Evolutionary conservation across 2,329 filamentous ascomycete genomes (phyloP).

Genomic region (Diaporthe velutina): DNA sequence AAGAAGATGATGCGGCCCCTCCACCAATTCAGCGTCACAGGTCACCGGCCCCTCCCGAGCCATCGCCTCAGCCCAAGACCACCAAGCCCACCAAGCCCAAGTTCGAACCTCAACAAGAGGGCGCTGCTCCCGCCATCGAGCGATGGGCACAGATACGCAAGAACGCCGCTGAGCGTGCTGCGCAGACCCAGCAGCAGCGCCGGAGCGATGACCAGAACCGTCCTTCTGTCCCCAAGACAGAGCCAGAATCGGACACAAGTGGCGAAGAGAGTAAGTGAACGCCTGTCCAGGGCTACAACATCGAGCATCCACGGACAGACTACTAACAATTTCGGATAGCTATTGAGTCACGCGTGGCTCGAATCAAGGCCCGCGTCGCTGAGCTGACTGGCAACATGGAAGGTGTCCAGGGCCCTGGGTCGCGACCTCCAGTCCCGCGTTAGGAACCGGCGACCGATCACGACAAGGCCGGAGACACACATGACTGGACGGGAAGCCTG

Average conservation of each 20-base stretch:
- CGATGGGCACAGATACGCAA: slow-evolving; percentile 97
- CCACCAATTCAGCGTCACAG: slow-evolving; percentile 64
- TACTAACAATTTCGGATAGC: slow-evolving; percentile 64
- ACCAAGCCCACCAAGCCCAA: too few relatives aligned
- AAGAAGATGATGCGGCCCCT: slow-evolving; percentile 60
- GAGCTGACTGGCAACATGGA: slow-evolving; percentile 92
- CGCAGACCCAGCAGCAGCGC: slow-evolving; percentile 58
- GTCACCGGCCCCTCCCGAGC: slow-evolving; percentile 47
- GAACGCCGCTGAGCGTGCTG: slow-evolving; percentile 86
- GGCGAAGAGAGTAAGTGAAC: slow-evolving; percentile 88
- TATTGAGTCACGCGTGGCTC: slow-evolving; percentile 95
- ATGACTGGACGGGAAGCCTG: slow-evolving; percentile 43
- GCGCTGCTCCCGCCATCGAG: slow-evolving; percentile 68
- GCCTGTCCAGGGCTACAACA: not conserved
- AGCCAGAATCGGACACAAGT: slow-evolving; percentile 74
- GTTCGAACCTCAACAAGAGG: slow-evolving; percentile 44
- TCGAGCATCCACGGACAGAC: slow-evolving; percentile 1
- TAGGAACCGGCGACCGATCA: slow-evolving; percentile 43
- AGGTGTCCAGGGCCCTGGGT: slow-evolving; percentile 55
- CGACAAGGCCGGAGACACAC: slow-evolving; percentile 41
- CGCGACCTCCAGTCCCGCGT: slow-evolving; percentile 51
- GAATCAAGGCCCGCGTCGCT: slow-evolving; percentile 97
- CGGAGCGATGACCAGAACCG: slow-evolving; percentile 75
- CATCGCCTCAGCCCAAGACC: slow-evolving; percentile 47
- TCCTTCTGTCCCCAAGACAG: slow-evolving; percentile 21